Evolutionary conservation across 371 early-diverging fungal genomes (phyloP), one percentile per base, ranked within the genome.

Genomic region (Amoeboaphelidium occidentale): DNA sequence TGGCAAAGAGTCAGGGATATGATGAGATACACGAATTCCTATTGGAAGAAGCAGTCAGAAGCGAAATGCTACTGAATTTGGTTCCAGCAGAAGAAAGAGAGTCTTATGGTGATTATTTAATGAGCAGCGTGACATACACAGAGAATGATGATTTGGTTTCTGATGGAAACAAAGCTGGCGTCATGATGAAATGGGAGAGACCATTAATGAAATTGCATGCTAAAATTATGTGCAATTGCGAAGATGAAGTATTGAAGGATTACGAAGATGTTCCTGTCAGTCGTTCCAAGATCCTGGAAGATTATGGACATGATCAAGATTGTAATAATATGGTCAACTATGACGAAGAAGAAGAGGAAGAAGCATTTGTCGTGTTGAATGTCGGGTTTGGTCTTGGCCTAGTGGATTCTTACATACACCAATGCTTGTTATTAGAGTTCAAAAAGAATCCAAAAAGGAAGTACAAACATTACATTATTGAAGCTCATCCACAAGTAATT

Each of bases 141-240:
- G 70, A 67, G 17, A 72, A 71, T 32, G 70, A 74, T 39, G 54
- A 89, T 28, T 59, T 91, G 57, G 94, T 91, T 55, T 75, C 67
- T 13, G 80, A 89, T 42, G 68, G 74, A 27, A 84, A 93, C 63
- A n/a, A n/a, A n/a, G n/a, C n/a, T n/a, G 92, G 79, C 25, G 91
- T 93, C 10, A 91, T 91, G 92, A 93, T 93, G 94, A 84, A 80
- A 42, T 87, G 94, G 94, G 94, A 94, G 58, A 65, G 69, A 0
- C 88, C 88, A n/a, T 53, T 94, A 52, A 94, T 94, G 94, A 66
- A 73, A 22, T 71, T 72, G 25, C 89, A 89, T 52, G 88, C 87
- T 22, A 67, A 78, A 53, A 73, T 76, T 22, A 78, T 91, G 63
- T 73, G 78, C 43, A 69, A 76, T 2, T 58, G 56, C n/a, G 72